Base-by-base conservation (phyloP, 2,329 filamentous ascomycete species). In the Scortechinia acanthostroma region DNA sequence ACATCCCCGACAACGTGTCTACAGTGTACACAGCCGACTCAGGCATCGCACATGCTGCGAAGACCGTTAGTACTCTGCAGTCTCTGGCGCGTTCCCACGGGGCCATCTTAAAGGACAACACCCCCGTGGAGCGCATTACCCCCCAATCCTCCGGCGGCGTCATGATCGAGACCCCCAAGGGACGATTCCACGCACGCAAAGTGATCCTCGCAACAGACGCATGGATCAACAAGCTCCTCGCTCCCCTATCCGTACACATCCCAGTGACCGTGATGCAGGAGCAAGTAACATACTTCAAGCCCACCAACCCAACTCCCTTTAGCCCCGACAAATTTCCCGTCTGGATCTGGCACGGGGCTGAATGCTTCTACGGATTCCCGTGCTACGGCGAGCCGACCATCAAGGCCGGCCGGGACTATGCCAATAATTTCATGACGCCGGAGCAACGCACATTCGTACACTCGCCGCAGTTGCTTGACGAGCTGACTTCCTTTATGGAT, bases 231-330 rank as follows among this genome's bases (percentile, higher is more conserved):
- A 53, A 55, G 25, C 48, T 56, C 4, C 52, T 58, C 15, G 46
- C 33, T 0, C 54, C 53, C 10, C 50, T 58, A 2, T 46, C 28
- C 1, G 33, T 45, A 6, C 46, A 56, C 13, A 57, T 58, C 25
- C 55, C 55, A 1, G n/a, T 30, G 25, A 45, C 51, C 1, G 48
- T 53, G 2, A 56, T 55, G 52, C 55, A 58, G 28, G 55, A 58
- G 30, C 55, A 58, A 43, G 50, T 58, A 2, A 58, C 55, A 16
- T 56, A 57, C 45, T 57, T 49, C 43, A 58, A 58, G 16, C 55
- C 55, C 3, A 47, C 49, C 2, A 44, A 55, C 6, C 15, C 49
- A 4, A 45, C 43, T 3, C 21, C 21, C 4, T 56, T 50, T 25
- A 45, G 54, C 2, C 33, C 50, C 1, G 35, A 46, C 3, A 47